phyloP scores from a whole-genome alignment of 345 rosid species.

The Syzygium jambos region DNA sequence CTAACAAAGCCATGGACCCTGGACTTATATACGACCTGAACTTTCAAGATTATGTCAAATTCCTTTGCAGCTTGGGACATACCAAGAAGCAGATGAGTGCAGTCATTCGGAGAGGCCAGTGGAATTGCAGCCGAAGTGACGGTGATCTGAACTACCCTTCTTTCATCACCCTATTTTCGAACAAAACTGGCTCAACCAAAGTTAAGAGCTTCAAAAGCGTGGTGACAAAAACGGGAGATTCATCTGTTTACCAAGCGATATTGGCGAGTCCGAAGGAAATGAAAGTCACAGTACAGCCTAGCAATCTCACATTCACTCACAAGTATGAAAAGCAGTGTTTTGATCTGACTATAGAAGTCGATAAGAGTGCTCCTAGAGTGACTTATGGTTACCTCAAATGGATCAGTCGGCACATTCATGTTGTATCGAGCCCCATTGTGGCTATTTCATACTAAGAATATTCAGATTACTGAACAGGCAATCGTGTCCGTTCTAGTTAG shows the following conservation, averaged over 20 bases:
- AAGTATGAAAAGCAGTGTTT: conserved; percentile 3
- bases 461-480: background rate
- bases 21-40: conserved; percentile 29
- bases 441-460: background rate
- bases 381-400: conserved; percentile 24
- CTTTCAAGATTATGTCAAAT: conserved; percentile 27
- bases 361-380: background rate
- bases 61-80: conserved; percentile 26
- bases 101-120: conserved; percentile 13
- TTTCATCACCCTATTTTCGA: conserved; percentile 5
- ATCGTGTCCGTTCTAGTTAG: background rate
- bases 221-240: conserved; percentile 20
- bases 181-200: conserved; percentile 7
- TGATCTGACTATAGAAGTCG: conserved; percentile 7
- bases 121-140: conserved; percentile 16
- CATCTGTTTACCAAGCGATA: conserved; percentile 8
- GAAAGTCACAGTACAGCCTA: conserved; percentile 6
- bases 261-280: conserved; percentile 3
- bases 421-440: background rate
- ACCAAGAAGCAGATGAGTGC: conserved; percentile 24
- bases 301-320: conserved; percentile 5
- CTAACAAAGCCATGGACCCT: conserved; percentile 37
- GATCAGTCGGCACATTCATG: conserved; percentile 21
- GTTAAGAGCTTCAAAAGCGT: conserved; percentile 12
- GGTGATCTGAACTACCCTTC: background rate